Evolutionary conservation across 306 rosid species (phyloP).

Genomic region (Oemleria cerasiformis): DNA sequence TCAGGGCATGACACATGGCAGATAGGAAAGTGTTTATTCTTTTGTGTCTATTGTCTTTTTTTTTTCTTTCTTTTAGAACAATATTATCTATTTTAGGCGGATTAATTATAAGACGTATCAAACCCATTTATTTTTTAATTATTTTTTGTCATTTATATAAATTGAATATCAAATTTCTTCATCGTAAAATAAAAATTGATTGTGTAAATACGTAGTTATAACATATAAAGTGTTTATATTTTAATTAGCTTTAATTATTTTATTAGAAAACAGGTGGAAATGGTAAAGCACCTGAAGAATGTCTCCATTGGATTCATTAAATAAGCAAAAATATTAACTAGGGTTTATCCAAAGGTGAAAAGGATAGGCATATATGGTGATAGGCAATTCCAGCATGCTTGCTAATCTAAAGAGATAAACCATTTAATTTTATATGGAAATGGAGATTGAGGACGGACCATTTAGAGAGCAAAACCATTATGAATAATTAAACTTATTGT

Average conservation of each 20-base stretch:
- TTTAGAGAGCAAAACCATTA: background rate
- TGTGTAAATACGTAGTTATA: too few species aligned
- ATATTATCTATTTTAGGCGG: too few species aligned
- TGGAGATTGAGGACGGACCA: background rate
- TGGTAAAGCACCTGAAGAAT: conserved; percentile 10
- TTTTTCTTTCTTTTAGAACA: too few species aligned
- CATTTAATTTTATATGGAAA: background rate
- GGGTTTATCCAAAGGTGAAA: background rate
- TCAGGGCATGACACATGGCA: background rate
- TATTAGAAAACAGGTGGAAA: conserved; percentile 16
- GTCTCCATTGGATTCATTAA: conserved; percentile 14
- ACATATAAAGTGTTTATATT: background rate
- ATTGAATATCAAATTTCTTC: too few species aligned
- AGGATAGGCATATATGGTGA: background rate
- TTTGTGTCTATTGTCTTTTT: too few species aligned
- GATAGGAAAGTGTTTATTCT: background rate
- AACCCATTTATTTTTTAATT: too few species aligned
- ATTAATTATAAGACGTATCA: too few species aligned
- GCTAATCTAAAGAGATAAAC: background rate
- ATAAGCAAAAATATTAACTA: background rate
- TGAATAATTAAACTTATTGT: too few species aligned
- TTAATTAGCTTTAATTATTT: conserved; percentile 21
- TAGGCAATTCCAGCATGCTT: background rate
- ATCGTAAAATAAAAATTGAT: too few species aligned
- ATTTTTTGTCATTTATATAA: too few species aligned